Evolutionary conservation across 306 rosid species (phyloP).

Genomic region (Trichosanthes cucumerina): DNA sequence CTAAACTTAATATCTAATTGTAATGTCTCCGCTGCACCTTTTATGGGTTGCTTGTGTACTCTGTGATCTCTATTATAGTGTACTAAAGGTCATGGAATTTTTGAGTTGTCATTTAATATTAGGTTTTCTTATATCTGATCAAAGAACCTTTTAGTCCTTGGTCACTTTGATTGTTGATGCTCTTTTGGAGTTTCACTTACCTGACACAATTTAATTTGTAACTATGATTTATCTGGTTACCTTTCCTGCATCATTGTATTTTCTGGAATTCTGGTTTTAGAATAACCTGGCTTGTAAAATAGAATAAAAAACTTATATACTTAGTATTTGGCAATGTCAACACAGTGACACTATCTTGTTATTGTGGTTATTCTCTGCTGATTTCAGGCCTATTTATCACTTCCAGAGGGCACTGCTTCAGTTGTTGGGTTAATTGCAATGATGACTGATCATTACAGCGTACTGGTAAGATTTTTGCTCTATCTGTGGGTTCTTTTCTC

Average conservation of each 20-base stretch:
- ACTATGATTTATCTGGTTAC: not conserved
- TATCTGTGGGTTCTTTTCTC: not conserved
- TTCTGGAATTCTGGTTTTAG: not conserved
- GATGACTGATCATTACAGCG: constrained; percentile 86
- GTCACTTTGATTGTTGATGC: not conserved
- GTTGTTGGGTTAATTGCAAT: constrained; percentile 87
- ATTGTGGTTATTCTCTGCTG: constrained; percentile 12
- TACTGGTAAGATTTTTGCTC: constrained; percentile 52
- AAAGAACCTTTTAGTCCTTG: not conserved
- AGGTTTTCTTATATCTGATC: not conserved
- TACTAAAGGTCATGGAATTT: not conserved
- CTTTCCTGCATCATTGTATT: not conserved
- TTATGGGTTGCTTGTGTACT: not conserved
- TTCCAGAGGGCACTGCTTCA: constrained; percentile 98
- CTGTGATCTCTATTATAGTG: not conserved
- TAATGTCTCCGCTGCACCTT: not conserved
- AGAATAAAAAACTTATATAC: not conserved
- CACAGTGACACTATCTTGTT: constrained; percentile 7
- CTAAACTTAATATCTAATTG: not conserved
- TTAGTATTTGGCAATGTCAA: not conserved
- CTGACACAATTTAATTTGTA: not conserved
- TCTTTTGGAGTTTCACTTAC: not conserved
- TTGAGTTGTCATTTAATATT: not conserved
- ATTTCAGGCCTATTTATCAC: constrained; percentile 90
- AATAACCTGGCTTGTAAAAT: not conserved